Percentiles rank a stretch among this genome's conserved stretches.
These are phyloP conservation scores for Cicer arietinum DNA, from an alignment of 306 rosid genomes.

Conservation along the genomic window DNA sequence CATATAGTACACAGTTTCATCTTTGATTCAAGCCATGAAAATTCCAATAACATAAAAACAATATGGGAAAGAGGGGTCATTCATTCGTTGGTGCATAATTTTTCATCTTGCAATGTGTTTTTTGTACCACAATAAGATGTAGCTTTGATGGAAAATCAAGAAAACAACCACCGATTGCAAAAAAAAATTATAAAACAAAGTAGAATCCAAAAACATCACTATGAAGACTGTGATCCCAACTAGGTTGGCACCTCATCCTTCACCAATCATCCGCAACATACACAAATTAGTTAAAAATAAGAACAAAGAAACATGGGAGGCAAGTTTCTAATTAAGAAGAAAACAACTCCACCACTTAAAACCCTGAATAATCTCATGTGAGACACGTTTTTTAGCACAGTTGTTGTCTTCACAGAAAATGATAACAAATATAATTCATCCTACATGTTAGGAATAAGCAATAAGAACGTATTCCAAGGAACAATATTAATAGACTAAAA, in stretches of 20 bases:
- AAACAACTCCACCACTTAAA: neutral
- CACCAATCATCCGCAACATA: neutral
- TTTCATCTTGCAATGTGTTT: slow-evolving; percentile 17
- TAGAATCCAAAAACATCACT: neutral
- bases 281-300: neutral
- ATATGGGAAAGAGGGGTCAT: neutral
- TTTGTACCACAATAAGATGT: slow-evolving; percentile 19
- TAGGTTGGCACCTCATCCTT: neutral
- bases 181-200: neutral
- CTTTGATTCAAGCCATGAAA: slow-evolving; percentile 8
- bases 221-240: neutral
- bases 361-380: neutral
- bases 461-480: neutral
- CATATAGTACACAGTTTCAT: slow-evolving; percentile 39
- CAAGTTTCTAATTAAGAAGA: neutral
- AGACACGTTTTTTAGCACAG: too few relatives aligned
- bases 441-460: neutral
- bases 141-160: slow-evolving; percentile 17
- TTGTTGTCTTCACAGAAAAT: too few relatives aligned
- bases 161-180: slow-evolving; percentile 24
- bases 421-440: too few relatives aligned
- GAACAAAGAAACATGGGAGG: neutral
- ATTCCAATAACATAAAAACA: slow-evolving; percentile 30
- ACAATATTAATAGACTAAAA: neutral
- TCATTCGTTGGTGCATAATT: slow-evolving; percentile 18